Conservation (phyloP, 495 filamentous ascomycete genomes). For the Clavariopsis aquatica region DNA sequence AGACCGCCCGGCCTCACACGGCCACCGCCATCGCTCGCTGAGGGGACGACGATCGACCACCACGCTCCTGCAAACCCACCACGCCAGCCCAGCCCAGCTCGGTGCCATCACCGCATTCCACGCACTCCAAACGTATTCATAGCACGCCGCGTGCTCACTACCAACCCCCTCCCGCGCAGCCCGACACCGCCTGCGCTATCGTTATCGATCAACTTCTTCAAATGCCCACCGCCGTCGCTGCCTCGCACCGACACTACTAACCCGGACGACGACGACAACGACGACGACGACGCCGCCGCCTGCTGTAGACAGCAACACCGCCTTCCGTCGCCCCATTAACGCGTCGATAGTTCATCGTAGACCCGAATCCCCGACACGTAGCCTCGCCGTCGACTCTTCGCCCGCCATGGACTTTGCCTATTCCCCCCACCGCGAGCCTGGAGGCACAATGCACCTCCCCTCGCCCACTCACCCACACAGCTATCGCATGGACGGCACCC, state of each 20-base stretch:
- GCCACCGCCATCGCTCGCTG: slow-evolving; percentile 25
- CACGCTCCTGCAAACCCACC: not conserved
- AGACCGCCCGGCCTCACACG: slow-evolving; percentile 10
- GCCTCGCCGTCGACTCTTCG: not conserved
- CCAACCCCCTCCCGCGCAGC: too few relatives aligned
- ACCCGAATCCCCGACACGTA: not conserved
- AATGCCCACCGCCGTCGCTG: slow-evolving; percentile 5
- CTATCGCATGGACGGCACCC: slow-evolving; percentile 72
- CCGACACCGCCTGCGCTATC: slow-evolving; percentile 30
- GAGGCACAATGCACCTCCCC: slow-evolving; percentile 76
- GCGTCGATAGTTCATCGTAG: slow-evolving; percentile 7
- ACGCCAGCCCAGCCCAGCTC: slow-evolving; percentile 2
- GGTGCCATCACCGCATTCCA: slow-evolving; percentile 29
- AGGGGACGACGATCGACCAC: slow-evolving; percentile 18
- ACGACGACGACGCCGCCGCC: not conserved
- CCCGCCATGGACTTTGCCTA: slow-evolving; percentile 45
- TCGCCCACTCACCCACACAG: slow-evolving; percentile 80
- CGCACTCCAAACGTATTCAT: slow-evolving; percentile 24
- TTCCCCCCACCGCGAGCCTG: slow-evolving; percentile 47
- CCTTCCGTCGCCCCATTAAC: slow-evolving; percentile 6
- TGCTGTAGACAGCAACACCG: not conserved
- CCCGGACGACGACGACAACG: not conserved
- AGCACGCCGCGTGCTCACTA: slow-evolving; percentile 13
- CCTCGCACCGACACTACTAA: not conserved
- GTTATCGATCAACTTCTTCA: slow-evolving; percentile 26